These are phyloP conservation scores for Tetraselmis striata DNA, from an alignment of 139 green algal species.

Conservation along the genomic window DNA sequence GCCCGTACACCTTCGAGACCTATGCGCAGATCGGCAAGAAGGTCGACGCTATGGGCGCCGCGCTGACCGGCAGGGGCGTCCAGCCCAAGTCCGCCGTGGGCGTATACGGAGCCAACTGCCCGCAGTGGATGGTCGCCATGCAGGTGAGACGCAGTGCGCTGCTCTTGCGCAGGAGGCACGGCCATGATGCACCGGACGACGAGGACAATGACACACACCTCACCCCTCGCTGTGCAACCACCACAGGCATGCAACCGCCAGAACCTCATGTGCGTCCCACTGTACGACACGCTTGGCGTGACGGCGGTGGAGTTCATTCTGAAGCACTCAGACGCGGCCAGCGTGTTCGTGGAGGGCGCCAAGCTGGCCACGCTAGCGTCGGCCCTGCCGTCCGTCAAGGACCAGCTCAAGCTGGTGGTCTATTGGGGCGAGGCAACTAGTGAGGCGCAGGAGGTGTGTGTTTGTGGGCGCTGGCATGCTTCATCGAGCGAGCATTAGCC, in stretches of 20 bases:
- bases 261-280: slow-evolving; percentile 75
- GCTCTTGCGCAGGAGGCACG: too few relatives aligned
- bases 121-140: slow-evolving; percentile 91
- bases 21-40: slow-evolving; percentile 33
- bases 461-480: neutral
- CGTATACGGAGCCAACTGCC: slow-evolving; percentile 76
- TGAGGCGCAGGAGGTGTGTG: neutral
- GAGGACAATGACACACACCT: too few relatives aligned
- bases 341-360: slow-evolving; percentile 41
- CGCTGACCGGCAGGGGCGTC: slow-evolving; percentile 35
- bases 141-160: too few relatives aligned
- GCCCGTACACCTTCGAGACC: slow-evolving; percentile 40
- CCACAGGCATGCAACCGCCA: slow-evolving; percentile 91
- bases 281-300: slow-evolving; percentile 92
- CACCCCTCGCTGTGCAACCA: too few relatives aligned
- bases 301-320: slow-evolving; percentile 89
- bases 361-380: slow-evolving; percentile 59
- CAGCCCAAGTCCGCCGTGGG: slow-evolving; percentile 31
- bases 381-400: slow-evolving; percentile 45
- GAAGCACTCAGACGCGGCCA: slow-evolving; percentile 59
- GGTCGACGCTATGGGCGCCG: slow-evolving; percentile 29
- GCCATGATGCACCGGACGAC: too few relatives aligned
- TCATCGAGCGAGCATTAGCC: too few relatives aligned
- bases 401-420: slow-evolving; percentile 59
- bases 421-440: slow-evolving; percentile 59